Evolutionary conservation across 441 rosid genomes (phyloP).

Genomic region (Pelargonium citronellum): DNA sequence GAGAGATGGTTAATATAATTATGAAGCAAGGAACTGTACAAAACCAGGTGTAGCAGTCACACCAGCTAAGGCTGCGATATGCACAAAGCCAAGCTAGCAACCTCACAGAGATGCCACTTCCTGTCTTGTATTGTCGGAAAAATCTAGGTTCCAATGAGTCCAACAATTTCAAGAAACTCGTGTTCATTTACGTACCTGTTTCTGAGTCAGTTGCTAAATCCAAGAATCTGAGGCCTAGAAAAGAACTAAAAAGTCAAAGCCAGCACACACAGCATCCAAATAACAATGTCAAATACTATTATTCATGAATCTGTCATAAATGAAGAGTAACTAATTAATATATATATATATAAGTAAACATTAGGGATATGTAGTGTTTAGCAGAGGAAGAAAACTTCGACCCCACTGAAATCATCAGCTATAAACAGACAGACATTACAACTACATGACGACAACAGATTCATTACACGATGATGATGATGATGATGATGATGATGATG

Average conservation of each 20-base stretch:
- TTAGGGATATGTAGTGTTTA: no score
- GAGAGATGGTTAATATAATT: neutral
- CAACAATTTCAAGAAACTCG: neutral
- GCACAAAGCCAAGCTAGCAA: neutral
- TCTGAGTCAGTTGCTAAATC: neutral
- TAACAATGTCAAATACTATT: neutral
- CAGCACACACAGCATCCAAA: neutral
- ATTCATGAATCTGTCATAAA: no score
- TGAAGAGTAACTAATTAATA: no score
- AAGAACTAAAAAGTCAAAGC: neutral
- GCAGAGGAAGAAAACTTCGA: neutral
- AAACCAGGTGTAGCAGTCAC: neutral
- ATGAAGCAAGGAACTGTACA: neutral
- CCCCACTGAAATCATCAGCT: neutral
- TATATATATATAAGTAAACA: no score
- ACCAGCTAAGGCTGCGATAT: neutral
- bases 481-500: no score
- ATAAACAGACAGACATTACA: neutral
- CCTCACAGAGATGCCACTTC: neutral
- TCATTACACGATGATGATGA: neutral
- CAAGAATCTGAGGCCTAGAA: neutral
- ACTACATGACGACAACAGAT: neutral
- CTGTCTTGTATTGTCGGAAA: slow-evolving; percentile 4
- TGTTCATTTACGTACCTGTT: no score
- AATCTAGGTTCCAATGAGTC: neutral